Evolutionary conservation across 371 early-diverging fungal genomes (phyloP), one percentile per base, ranked within the genome.

Genomic region (Circinella minor): DNA sequence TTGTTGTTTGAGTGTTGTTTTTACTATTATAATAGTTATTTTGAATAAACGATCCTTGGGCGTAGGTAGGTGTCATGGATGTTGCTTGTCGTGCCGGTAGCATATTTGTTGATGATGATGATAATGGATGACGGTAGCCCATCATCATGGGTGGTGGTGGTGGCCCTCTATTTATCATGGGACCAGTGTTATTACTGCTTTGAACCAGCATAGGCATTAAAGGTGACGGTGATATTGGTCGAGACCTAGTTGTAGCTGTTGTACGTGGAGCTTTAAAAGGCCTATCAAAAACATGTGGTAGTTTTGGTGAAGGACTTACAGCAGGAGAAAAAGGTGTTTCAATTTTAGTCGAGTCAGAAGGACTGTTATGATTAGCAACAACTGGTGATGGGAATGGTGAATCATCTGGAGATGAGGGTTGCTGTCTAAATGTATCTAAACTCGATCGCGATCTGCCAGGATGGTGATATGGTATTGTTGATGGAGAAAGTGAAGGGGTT

Each of bases 401-500:
- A 34, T 46, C 27, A 38, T 47, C 47, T 38, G 38, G 48, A 34
- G 49, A 37, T 15, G 36, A 49, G 14, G 36, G 67, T 27, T 27
- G 27, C 18, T 48, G 46, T 11, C 61, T 55, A 27, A 27, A 67
- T 34, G 55, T 49, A 49, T 66, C 55, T 15, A 49, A 38, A 38
- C 62, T 62, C 4, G 62, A 17, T 38, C 62, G 36, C 0, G 62
- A 62, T 39, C 39, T 10, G 39, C 55, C 55, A 5, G 14, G 14
- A 51, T 51, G 43, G 34, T 20, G 43, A 48, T 18, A 36, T 27
- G 55, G 54, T 20, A 55, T 39, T 36, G 67, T 57, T 43, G 59
- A 8, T 18, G 65, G 51, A 51, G 51, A 51, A 14, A 51, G n/a
- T 27, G 65, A 36, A 51, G 65, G 43, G 20, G 57, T 34, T 66